Evolutionary conservation across 2,329 filamentous ascomycete species (phyloP), one percentile per base, ranked within the genome.

Genomic region (Raffaelea albimanens): DNA sequence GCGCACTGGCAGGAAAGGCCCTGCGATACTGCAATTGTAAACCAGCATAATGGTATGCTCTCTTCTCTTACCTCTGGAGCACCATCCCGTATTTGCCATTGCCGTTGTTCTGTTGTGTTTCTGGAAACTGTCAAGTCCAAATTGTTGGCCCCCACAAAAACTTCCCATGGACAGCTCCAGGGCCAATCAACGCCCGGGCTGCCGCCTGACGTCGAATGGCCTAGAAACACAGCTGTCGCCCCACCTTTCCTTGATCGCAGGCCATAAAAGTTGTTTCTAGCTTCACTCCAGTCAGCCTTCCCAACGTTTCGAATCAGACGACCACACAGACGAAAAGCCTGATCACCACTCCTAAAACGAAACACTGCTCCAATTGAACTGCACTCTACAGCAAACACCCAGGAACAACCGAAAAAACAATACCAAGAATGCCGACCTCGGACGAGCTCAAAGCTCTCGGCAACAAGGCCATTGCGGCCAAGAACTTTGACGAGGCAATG

Each of bases 391-490:
- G 33, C 19, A 20, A 34, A 14, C 25, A 21, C 36, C 16, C n/a
- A 33, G 47, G 14, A 38, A 8, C 34, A 38, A 16, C 9, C 9
- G 16, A 34, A 34, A 34, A 34, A 9, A 34, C 9, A 34, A 9
- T 9, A 34, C 31, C 31, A 38, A 38, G 18, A 38, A 81, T 80
- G 77, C 67, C 76, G 59, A 76, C 75, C 52, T 79, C 78, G 58
- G 80, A 83, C 66, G 78, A 91, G 79, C 81, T 98, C 61, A 98
- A 98, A 76, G 88, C 90, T 61, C 85, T 93, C 65, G 93, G 91
- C 74, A 98, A 98, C 77, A 95, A 95, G 76, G 90, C 94, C 69
- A 98, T 98, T 68, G 85, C 88, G 56, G 89, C 87, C 53, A 97
- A 97, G 78, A 89, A 97, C 69, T 98, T 95, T 67, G 78, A 89